Percentiles rank a stretch among this genome's conserved stretches.
phyloP scores from a whole-genome alignment of 257 asterid genomes.

The Nicotiana attenuata region DNA sequence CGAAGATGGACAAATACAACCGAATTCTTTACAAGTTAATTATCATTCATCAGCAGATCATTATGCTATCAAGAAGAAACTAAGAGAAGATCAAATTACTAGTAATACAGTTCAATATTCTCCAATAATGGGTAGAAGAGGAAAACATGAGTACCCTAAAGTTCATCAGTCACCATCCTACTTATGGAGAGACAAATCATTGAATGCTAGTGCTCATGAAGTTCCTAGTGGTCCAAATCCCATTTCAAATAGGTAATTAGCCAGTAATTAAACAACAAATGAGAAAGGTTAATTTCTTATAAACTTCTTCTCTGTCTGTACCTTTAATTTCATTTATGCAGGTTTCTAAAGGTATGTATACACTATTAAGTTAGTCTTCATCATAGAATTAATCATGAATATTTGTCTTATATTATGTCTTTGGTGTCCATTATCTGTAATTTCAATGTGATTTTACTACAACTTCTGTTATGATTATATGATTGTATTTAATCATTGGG shows the following conservation, averaged over 20 bases:
- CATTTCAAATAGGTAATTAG: constrained; percentile 46
- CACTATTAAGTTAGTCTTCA: neutral
- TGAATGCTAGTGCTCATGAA: constrained; percentile 50
- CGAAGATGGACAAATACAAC: constrained; percentile 2
- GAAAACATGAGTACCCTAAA: neutral
- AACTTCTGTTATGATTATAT: neutral
- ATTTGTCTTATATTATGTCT: neutral
- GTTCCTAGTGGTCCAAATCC: constrained; percentile 85
- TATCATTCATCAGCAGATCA: neutral
- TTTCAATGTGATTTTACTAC: neutral
- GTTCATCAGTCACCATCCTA: neutral
- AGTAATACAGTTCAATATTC: neutral
- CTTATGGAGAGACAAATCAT: constrained; percentile 20
- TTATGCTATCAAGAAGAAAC: neutral
- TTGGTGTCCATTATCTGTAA: neutral
- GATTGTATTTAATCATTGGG: constrained; percentile 21
- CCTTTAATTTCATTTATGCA: neutral
- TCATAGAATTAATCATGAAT: neutral
- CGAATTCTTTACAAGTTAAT: neutral
- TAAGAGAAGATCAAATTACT: neutral
- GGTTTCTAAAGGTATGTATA: neutral
- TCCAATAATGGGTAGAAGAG: constrained; percentile 19
- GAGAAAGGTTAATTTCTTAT: neutral
- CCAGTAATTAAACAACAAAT: neutral
- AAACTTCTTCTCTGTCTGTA: neutral